Percentiles rank a stretch among this genome's conserved stretches.
phyloP scores from a whole-genome alignment of 2,329 filamentous ascomycete genomes.

The Trichophyton mentagrophytes region DNA sequence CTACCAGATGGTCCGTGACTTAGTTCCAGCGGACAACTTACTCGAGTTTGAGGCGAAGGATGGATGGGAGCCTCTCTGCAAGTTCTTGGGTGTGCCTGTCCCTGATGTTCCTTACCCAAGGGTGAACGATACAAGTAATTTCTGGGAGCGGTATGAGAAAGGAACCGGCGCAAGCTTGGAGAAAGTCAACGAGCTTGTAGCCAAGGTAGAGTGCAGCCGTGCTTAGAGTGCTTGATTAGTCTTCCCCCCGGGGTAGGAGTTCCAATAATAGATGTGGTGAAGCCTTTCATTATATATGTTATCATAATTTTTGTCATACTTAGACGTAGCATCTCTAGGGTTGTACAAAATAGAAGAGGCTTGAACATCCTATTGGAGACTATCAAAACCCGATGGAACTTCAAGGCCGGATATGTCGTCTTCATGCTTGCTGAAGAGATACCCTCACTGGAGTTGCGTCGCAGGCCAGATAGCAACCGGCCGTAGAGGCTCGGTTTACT shows the following conservation, averaged over 20 bases:
- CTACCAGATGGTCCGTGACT: constrained; percentile 39
- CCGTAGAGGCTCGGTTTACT: background rate
- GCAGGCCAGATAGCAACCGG: too few relatives aligned
- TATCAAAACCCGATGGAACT: too few relatives aligned
- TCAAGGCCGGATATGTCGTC: too few relatives aligned
- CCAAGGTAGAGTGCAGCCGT: background rate
- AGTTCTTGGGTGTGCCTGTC: constrained; percentile 27
- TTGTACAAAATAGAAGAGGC: background rate
- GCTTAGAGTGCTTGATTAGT: background rate
- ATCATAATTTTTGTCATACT: background rate
- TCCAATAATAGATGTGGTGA: background rate
- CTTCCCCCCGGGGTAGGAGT: background rate
- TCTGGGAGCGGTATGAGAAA: background rate
- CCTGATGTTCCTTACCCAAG: constrained; percentile 26
- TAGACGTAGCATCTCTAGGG: background rate
- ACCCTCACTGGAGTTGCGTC: too few relatives aligned
- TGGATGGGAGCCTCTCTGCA: constrained; percentile 36
- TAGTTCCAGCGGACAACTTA: constrained; percentile 39
- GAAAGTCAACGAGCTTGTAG: background rate
- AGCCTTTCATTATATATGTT: background rate
- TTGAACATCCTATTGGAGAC: too few relatives aligned
- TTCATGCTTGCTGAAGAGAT: too few relatives aligned
- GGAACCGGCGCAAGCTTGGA: background rate
- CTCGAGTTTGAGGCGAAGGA: constrained; percentile 43
- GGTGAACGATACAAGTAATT: constrained; percentile 15